These are phyloP conservation scores for Eutrema yunnanense DNA, from an alignment of 345 rosid species.

Conservation along the genomic window DNA sequence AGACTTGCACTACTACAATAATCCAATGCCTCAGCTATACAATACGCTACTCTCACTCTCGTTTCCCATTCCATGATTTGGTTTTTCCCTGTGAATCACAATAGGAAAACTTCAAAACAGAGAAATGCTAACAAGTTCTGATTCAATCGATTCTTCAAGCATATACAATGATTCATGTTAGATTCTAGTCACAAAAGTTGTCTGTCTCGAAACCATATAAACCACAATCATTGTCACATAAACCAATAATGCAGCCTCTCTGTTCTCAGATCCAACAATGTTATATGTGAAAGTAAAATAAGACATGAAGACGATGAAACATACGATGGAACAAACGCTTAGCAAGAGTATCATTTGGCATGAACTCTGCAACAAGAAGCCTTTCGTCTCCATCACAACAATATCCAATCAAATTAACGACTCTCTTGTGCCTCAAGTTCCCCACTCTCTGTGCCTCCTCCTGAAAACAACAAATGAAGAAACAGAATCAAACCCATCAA, in stretches of 20 bases:
- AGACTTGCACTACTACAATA: slow-evolving; percentile 63
- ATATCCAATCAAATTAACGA: slow-evolving; percentile 85
- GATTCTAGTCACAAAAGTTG: not conserved
- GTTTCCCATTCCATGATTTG: slow-evolving; percentile 75
- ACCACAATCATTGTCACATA: not conserved
- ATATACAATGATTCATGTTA: not conserved
- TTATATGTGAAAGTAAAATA: not conserved
- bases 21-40: slow-evolving; percentile 72
- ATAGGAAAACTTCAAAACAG: slow-evolving; percentile 2
- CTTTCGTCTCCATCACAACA: slow-evolving; percentile 91
- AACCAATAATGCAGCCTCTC: not conserved
- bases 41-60: slow-evolving; percentile 70
- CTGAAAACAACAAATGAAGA: slow-evolving; percentile 22
- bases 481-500: not conserved
- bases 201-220: not conserved
- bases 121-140: not conserved
- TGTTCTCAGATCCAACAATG: not conserved
- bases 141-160: not conserved
- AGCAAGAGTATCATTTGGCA: slow-evolving; percentile 85
- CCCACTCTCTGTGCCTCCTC: slow-evolving; percentile 87
- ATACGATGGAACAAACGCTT: slow-evolving; percentile 82
- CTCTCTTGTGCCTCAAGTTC: slow-evolving; percentile 55
- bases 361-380: slow-evolving; percentile 69
- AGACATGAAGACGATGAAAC: slow-evolving; percentile 1
- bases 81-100: slow-evolving; percentile 53